Base-by-base conservation (phyloP, 2,329 filamentous ascomycete species). In the Colletotrichum cordylinicola region DNA sequence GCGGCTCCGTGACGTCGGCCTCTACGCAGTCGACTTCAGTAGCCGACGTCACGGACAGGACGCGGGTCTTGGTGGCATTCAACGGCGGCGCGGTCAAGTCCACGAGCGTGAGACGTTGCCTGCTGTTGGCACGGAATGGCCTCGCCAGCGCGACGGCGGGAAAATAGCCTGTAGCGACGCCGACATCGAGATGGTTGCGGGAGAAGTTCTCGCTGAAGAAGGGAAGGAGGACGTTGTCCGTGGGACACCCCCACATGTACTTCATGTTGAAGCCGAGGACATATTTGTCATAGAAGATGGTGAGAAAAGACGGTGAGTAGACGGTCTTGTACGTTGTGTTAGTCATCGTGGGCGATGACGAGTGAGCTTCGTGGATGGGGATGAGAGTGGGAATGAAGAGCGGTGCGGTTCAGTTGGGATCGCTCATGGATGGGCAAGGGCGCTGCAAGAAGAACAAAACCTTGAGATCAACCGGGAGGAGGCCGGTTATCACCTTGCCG, bases 151-250 rank as follows among this genome's bases (percentile, higher is more conserved):
- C 80, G 13, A 73, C 75, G 31, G 82, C 79, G 1, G 83, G 84
- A 65, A 85, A 86, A 76, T 82, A 87, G 13, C 85, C 85, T 4
- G 83, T 84, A 2, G 82, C 85, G n/a, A 86, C 84, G 65, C 85
- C 85, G 29, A 84, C 79, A 77, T 87, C 85, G 24, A 87, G 82
- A 71, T 86, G 85, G 31, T 79, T 78, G n/a, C 77, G 64, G 8
- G 83, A 82, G 70, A 86, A 82, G 75, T 84, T 79, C 37, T 82
- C 78, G 62, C 74, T 74, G 79, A 85, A 86, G 48, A 85, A 81
- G 5, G 83, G 83, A 5, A 84, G 77, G 13, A 84, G 81, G 13
- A 83, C 65, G 7, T 70, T 65, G 1, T 68, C 68, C 10, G 81
- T 82, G 2, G 83, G 78, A 72, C 84, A 86, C 2, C 80, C 77